Base-by-base conservation (phyloP, 352 stramenopile genomes). In the Phytophthora foliorum region DNA sequence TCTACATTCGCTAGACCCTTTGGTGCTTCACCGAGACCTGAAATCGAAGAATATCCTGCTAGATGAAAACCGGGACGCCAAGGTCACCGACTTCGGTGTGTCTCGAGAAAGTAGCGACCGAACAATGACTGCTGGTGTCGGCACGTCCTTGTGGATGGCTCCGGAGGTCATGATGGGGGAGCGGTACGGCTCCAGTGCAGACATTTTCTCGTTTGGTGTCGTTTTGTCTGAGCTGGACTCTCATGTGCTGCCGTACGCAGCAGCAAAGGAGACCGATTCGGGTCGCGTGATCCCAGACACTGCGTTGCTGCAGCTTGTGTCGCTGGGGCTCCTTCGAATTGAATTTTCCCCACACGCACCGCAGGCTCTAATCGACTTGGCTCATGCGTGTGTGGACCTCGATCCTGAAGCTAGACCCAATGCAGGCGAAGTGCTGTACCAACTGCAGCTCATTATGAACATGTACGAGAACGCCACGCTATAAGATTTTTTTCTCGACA, bases 11-110 rank as follows among this genome's bases (percentile, higher is more conserved):
- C 75, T 88, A 2, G 61, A 75, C 5, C 74, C 77, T 9, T 21
- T 57, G 17, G 66, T 82, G 22, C 36, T 88, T n/a, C 77, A 86
- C 17, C 77, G 75, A 17, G 77, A 88, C n/a, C 63, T 88, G 39
- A 88, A 88, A 46, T 88, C 79, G 17, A 82, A 78, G 54, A 88
- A 86, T 62, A 79, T 88, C n/a, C 27, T 88, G n/a, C 42, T 86
- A 14, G 70, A 54, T 6, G 19, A 38, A 0, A 34, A 64, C 3
- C 41, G 74, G 21, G 64, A 77, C 3, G 74, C 77, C 6, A 86
- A 88, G 24, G 52, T 88, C 36, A 73, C 75, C 16, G 82, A 89
- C 57, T 88, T 88, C 57, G 80, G 80, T 9, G 74, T 81, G 3
- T 79, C 74, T 50, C 45, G 74, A 25, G 69, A 82, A 21, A 69